Evolutionary conservation across 2,329 filamentous ascomycete genomes (phyloP).

Genomic region (Aspergillus vadensis): DNA sequence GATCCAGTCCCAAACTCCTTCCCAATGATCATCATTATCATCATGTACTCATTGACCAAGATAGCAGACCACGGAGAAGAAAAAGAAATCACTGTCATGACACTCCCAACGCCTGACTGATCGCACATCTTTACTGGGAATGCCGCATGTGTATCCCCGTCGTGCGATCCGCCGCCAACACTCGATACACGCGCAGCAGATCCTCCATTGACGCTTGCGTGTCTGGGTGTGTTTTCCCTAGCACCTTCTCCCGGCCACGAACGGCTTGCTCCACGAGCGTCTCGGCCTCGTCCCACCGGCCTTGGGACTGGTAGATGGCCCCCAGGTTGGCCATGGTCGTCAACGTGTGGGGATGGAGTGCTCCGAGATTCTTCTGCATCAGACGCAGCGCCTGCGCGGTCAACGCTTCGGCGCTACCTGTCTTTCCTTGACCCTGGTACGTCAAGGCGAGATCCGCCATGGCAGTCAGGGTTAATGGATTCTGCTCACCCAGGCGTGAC

Average conservation of each 20-base stretch:
- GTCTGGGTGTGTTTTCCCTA: conserved; percentile 11
- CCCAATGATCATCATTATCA: not conserved
- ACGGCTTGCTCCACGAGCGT: conserved; percentile 2
- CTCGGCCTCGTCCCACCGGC: conserved; percentile 12
- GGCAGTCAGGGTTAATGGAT: conserved; percentile 11
- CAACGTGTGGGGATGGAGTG: conserved; percentile 9
- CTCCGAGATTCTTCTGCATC: conserved; percentile 9
- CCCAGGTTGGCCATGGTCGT: conserved; percentile 11
- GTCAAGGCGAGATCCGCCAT: conserved; percentile 14
- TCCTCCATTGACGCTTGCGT: conserved; percentile 11
- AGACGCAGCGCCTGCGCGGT: conserved; percentile 6
- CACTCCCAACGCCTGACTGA: not conserved
- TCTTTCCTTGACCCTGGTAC: conserved; percentile 9
- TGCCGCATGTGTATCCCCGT: not conserved
- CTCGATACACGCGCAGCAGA: conserved; percentile 9
- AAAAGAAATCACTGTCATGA: not conserved
- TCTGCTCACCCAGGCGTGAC: not conserved
- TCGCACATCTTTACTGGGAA: not conserved
- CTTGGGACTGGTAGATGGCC: conserved; percentile 13
- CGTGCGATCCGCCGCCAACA: conserved; percentile 6
- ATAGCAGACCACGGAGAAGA: not conserved
- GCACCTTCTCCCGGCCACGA: conserved; percentile 6
- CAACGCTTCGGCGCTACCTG: conserved; percentile 3
- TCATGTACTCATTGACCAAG: not conserved
- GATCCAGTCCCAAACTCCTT: not conserved